Conservation (phyloP, 306 rosid species). For the Sophora flavescens region DNA sequence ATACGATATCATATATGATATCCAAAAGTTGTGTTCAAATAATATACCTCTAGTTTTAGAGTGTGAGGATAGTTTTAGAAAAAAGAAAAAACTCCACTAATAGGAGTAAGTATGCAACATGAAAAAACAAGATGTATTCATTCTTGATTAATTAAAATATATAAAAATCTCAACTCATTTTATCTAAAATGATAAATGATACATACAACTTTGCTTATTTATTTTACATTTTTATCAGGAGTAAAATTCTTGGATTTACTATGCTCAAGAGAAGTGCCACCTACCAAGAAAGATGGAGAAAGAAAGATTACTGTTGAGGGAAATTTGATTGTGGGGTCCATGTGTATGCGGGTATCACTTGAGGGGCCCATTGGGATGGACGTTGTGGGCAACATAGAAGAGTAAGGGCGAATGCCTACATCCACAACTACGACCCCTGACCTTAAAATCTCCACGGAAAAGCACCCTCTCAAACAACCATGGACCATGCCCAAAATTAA, state of each 20-base stretch:
- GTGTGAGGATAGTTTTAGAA: no score
- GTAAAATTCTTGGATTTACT: constrained; percentile 37
- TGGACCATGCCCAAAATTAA: constrained; percentile 55
- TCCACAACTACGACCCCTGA: constrained; percentile 80
- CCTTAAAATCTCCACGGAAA: constrained; percentile 80
- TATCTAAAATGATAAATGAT: no score
- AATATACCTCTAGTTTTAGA: not conserved
- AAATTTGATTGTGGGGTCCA: constrained; percentile 54
- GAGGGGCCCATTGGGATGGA: constrained; percentile 56
- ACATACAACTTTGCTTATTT: no score
- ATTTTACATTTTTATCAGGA: no score
- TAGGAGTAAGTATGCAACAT: no score
- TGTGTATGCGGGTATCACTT: constrained; percentile 53
- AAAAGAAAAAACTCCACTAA: no score
- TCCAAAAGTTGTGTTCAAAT: no score
- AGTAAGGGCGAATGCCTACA: constrained; percentile 72
- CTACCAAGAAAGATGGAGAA: constrained; percentile 57
- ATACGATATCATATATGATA: no score
- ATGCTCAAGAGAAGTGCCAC: constrained; percentile 56
- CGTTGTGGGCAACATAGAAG: constrained; percentile 44
- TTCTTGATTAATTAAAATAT: no score
- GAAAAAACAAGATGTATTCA: no score
- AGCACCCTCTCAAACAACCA: constrained; percentile 72
- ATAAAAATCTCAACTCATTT: no score
- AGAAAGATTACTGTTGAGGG: constrained; percentile 36